A percentile compares a stretch with the other conserved stretches of the same genome.
Conservation (phyloP, 2,329 filamentous ascomycete genomes). For the Exserohilum turcica region DNA sequence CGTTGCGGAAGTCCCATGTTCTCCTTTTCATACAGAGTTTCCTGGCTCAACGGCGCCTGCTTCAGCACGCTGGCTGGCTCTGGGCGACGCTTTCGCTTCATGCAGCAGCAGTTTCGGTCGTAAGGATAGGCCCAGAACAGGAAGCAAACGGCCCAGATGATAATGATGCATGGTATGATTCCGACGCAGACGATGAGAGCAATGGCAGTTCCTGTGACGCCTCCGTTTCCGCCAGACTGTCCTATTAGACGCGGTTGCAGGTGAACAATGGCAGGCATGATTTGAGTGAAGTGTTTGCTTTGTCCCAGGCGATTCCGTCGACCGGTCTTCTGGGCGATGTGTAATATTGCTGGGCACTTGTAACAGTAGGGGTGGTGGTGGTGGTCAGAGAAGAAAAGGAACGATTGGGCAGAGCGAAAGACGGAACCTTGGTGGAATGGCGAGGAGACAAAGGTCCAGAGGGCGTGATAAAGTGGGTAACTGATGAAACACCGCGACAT, state of each 20-base stretch:
- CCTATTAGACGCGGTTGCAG: slow-evolving; percentile 23
- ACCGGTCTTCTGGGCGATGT: not conserved
- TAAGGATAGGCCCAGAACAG: slow-evolving; percentile 35
- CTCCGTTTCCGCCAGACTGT: slow-evolving; percentile 6
- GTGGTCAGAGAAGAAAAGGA: not conserved
- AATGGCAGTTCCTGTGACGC: slow-evolving; percentile 27
- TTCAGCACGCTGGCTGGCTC: slow-evolving; percentile 8
- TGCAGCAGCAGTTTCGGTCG: slow-evolving; percentile 33
- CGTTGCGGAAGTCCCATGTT: slow-evolving; percentile 21
- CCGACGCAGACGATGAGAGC: slow-evolving; percentile 33
- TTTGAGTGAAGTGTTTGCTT: not conserved
- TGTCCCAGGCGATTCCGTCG: not conserved
- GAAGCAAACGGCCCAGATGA: slow-evolving; percentile 33
- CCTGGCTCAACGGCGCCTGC: slow-evolving; percentile 11
- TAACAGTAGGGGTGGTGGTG: not conserved
- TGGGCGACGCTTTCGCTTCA: slow-evolving; percentile 25
- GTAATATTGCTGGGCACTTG: slow-evolving; percentile 4
- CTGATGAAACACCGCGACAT: slow-evolving; percentile 21
- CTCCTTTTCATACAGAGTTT: slow-evolving; percentile 21
- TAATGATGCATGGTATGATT: slow-evolving; percentile 30
- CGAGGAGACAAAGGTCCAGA: not conserved
- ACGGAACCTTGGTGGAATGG: slow-evolving; percentile 1
- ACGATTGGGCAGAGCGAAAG: slow-evolving; percentile 1
- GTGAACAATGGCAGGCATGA: slow-evolving; percentile 25
- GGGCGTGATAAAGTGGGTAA: slow-evolving; percentile 3